Evolutionary conservation across 306 rosid species (phyloP).

Genomic region (Inga oerstediana): DNA sequence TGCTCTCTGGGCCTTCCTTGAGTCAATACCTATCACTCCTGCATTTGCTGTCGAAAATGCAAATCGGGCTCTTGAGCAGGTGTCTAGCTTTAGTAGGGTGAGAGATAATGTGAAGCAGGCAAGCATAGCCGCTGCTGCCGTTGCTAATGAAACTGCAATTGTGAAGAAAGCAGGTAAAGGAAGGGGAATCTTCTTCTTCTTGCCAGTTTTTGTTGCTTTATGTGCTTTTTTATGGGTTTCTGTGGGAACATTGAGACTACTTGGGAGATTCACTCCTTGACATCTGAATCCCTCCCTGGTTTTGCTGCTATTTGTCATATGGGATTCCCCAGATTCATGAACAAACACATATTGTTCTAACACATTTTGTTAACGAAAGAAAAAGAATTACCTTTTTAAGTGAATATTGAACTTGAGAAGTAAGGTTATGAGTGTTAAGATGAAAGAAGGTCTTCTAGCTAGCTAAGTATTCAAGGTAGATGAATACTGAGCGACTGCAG

Average conservation of each 20-base stretch:
- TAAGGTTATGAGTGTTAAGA: too few species aligned
- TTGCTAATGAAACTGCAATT: constrained; percentile 44
- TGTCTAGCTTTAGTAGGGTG: constrained; percentile 29
- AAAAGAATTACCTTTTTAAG: too few species aligned
- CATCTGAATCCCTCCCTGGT: constrained; percentile 34
- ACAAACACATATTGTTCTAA: constrained; percentile 37
- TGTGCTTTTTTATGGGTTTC: constrained; percentile 75
- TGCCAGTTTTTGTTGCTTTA: constrained; percentile 70
- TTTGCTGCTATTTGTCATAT: constrained; percentile 42
- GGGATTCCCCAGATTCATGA: constrained; percentile 26
- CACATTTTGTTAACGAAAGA: constrained; percentile 32
- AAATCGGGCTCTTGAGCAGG: constrained; percentile 68
- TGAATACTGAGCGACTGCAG: too few species aligned
- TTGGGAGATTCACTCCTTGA: constrained; percentile 41
- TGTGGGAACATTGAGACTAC: constrained; percentile 45
- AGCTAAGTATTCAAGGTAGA: too few species aligned
- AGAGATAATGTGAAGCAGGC: constrained; percentile 39
- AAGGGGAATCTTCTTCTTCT: not conserved
- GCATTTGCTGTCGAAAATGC: constrained; percentile 90
- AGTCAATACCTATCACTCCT: constrained; percentile 94
- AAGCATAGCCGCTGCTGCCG: constrained; percentile 35
- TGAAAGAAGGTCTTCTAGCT: too few species aligned
- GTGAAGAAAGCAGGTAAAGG: not conserved
- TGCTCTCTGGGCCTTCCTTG: constrained; percentile 89
- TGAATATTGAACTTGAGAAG: too few species aligned